Evolutionary conservation across 148 eudicot species (phyloP).

Genomic region (Diospyros lotus): DNA sequence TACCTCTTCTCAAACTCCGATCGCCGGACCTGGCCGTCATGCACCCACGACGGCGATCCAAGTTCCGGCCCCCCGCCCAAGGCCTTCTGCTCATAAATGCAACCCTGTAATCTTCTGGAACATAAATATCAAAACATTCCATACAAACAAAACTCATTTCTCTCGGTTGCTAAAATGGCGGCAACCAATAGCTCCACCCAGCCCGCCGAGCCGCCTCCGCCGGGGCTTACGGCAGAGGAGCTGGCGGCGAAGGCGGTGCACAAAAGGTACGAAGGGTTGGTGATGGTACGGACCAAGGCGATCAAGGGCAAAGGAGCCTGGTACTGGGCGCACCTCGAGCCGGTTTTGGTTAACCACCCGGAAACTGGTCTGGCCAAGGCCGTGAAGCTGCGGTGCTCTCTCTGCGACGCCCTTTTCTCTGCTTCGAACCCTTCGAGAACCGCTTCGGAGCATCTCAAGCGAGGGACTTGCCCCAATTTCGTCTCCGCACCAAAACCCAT

Average conservation of each 20-base stretch:
- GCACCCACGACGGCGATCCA: constrained; percentile 13
- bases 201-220: constrained; percentile 12
- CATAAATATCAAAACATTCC: too few species aligned
- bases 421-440: constrained; percentile 95
- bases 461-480: constrained; percentile 93
- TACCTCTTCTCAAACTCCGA: background rate
- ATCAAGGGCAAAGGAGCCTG: constrained; percentile 93
- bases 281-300: constrained; percentile 84
- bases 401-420: constrained; percentile 71
- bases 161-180: constrained; percentile 10
- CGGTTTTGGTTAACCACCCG: constrained; percentile 51
- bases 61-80: constrained; percentile 24
- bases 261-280: constrained; percentile 70
- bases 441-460: constrained; percentile 85
- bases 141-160: background rate
- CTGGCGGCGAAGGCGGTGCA: constrained; percentile 51
- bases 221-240: constrained; percentile 47
- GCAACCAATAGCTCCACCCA: constrained; percentile 16
- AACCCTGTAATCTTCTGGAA: background rate
- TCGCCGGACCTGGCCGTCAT: constrained; percentile 12
- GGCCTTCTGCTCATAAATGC: constrained; percentile 18
- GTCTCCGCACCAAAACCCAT: constrained; percentile 33
- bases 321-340: constrained; percentile 95
- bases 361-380: constrained; percentile 69
- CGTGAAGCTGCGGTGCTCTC: constrained; percentile 72